phyloP scores from a whole-genome alignment of 1,284 basidiomycete genomes.

The Butyriboletus appendiculatus region DNA sequence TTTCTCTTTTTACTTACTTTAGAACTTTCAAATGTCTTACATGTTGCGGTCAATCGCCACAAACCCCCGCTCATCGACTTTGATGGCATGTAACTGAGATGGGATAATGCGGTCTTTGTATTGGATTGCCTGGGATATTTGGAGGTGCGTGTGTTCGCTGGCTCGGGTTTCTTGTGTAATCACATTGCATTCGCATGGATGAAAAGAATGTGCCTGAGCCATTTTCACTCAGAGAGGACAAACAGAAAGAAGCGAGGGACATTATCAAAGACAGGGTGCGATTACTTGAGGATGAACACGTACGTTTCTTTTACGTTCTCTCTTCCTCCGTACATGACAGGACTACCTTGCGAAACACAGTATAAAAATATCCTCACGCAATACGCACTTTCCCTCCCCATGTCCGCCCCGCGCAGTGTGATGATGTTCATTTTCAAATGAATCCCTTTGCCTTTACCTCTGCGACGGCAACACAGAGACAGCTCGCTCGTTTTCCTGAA shows the following conservation, averaged over 20 bases:
- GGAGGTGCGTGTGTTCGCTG: constrained; percentile 46
- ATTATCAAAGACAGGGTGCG: constrained; percentile 67
- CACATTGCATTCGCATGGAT: background rate
- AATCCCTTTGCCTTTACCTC: background rate
- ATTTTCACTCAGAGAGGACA: constrained; percentile 70
- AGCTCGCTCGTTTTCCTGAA: constrained; percentile 63
- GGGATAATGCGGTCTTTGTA: constrained; percentile 82
- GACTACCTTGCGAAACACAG: constrained; percentile 40
- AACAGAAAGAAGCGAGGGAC: constrained; percentile 57
- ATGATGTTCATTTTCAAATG: background rate
- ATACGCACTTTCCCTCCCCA: constrained; percentile 45
- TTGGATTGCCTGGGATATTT: constrained; percentile 85
- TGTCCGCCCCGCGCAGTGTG: background rate
- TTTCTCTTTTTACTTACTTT: too few relatives aligned
- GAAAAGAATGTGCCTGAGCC: constrained; percentile 69
- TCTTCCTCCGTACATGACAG: background rate
- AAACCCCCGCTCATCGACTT: too few relatives aligned
- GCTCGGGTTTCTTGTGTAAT: background rate
- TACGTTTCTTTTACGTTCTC: constrained; percentile 40
- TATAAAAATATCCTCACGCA: constrained; percentile 69
- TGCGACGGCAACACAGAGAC: constrained; percentile 51
- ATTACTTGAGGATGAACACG: constrained; percentile 79
- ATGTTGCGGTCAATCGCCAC: too few relatives aligned
- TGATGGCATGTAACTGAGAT: constrained; percentile 33
- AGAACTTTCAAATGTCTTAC: too few relatives aligned